phyloP scores from a whole-genome alignment of 768 basidiomycete species.

The Lactifluus subvellereus region DNA sequence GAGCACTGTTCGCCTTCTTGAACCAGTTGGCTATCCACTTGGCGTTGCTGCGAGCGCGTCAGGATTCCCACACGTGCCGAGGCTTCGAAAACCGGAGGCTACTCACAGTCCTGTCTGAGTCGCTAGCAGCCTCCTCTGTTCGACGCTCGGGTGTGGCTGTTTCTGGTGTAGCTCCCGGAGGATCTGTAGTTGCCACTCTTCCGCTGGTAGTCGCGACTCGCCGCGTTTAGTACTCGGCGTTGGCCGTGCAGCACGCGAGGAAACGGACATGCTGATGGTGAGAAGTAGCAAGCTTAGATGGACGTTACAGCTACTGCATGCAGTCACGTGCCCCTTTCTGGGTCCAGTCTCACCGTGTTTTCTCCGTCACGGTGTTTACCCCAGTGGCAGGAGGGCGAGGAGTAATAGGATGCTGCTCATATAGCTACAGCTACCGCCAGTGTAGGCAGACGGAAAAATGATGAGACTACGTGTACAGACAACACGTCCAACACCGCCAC shows the following conservation, averaged over 20 bases:
- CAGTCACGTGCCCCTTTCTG: slow-evolving; percentile 2
- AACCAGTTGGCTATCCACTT: slow-evolving; percentile 23
- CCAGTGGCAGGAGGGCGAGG: background rate
- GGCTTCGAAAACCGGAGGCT: background rate
- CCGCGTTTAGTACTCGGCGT: background rate
- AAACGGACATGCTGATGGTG: background rate
- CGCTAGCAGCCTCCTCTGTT: slow-evolving; percentile 15
- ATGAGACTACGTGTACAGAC: slow-evolving; percentile 14
- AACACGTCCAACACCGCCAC: background rate
- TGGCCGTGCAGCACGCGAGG: background rate
- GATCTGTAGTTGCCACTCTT: slow-evolving; percentile 20
- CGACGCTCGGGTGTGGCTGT: slow-evolving; percentile 5
- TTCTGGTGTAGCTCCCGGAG: slow-evolving; percentile 15
- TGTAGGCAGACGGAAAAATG: background rate
- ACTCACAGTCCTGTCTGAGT: slow-evolving; percentile 22
- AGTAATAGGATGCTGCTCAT: background rate
- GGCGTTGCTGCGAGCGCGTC: slow-evolving; percentile 3
- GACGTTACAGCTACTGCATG: background rate
- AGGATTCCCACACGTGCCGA: background rate
- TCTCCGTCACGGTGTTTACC: background rate
- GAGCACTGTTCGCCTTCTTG: slow-evolving; percentile 6
- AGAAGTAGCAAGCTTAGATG: background rate
- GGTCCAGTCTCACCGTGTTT: background rate
- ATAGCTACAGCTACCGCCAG: slow-evolving; percentile 12
- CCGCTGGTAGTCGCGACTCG: background rate